These are phyloP conservation scores for Venturiaceae sp. DNA, from an alignment of 2,329 filamentous ascomycete species.

Conservation along the genomic window DNA sequence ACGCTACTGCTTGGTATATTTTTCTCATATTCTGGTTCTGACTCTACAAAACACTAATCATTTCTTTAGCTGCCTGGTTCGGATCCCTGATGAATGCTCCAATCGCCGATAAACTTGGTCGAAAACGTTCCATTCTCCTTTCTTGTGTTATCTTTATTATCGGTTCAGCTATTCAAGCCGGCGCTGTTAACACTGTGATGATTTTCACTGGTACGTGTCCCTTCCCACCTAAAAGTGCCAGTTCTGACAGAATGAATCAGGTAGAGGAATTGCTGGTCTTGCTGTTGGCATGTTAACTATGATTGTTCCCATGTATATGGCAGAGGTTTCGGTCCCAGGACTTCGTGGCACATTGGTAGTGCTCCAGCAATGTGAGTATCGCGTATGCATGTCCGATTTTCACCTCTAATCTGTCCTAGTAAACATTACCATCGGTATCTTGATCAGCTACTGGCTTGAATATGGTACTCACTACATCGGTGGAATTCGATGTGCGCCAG, in stretches of 20 bases:
- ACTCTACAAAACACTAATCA: neutral
- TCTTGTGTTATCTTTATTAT: slow-evolving; percentile 28
- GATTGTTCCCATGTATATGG: slow-evolving; percentile 36
- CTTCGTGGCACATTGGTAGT: slow-evolving; percentile 19
- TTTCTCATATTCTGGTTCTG: slow-evolving; percentile 21
- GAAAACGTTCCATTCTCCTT: slow-evolving; percentile 44
- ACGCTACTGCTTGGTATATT: slow-evolving; percentile 32
- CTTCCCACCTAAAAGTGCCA: slow-evolving; percentile 31
- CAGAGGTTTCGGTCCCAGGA: slow-evolving; percentile 21
- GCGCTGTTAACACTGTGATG: slow-evolving; percentile 26
- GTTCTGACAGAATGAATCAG: slow-evolving; percentile 11
- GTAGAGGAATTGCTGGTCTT: slow-evolving; percentile 1
- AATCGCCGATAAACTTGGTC: slow-evolving; percentile 38
- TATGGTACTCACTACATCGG: slow-evolving; percentile 26
- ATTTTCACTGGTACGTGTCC: slow-evolving; percentile 38
- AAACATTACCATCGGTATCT: slow-evolving; percentile 20
- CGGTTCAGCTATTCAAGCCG: slow-evolving; percentile 37
- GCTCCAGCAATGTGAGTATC: slow-evolving; percentile 15
- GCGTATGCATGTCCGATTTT: too few species aligned
- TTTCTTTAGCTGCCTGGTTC: slow-evolving; percentile 13
- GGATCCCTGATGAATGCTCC: slow-evolving; percentile 39
- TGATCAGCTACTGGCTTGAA: slow-evolving; percentile 22
- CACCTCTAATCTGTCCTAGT: slow-evolving; percentile 9
- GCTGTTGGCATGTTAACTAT: neutral
- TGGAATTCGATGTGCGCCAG: slow-evolving; percentile 24